Percentiles rank a stretch among this genome's conserved stretches.
These are phyloP conservation scores for Linnemannia elongata DNA, from an alignment of 192 early-diverging fungal genomes.

Conservation along the genomic window DNA sequence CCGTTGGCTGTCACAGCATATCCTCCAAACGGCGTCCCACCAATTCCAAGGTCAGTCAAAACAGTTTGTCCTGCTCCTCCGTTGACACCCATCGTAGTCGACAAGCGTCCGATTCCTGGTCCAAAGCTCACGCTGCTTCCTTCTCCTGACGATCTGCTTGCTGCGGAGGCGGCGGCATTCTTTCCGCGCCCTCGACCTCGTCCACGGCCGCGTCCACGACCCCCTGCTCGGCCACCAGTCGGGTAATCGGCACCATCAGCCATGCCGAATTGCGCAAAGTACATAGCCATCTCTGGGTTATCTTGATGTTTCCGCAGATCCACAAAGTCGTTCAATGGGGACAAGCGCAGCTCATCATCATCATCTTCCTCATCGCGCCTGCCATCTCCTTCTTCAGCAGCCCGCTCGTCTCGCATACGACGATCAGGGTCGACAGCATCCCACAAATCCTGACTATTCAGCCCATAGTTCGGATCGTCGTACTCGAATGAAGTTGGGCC, in stretches of 20 bases:
- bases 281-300: slow-evolving; percentile 44
- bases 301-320: slow-evolving; percentile 39
- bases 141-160: not conserved
- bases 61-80: not conserved
- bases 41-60: slow-evolving; percentile 12
- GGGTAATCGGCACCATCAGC: not conserved
- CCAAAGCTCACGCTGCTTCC: slow-evolving; percentile 22
- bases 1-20: slow-evolving; percentile 36
- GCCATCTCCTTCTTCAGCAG: not conserved
- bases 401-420: not conserved
- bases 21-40: slow-evolving; percentile 13
- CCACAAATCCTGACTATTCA: slow-evolving; percentile 47
- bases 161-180: too few species aligned
- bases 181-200: slow-evolving; percentile 19
- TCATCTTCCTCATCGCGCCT: not conserved
- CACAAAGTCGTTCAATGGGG: slow-evolving; percentile 40
- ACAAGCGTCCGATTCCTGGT: slow-evolving; percentile 24
- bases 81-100: not conserved
- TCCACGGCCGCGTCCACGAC: slow-evolving; percentile 20
- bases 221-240: not conserved
- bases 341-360: slow-evolving; percentile 13
- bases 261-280: slow-evolving; percentile 48
- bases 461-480: slow-evolving; percentile 35
- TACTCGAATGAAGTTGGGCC: slow-evolving; percentile 10
- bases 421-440: slow-evolving; percentile 9